Base-by-base conservation (phyloP, 2,329 filamentous ascomycete species). In the Pseudogymnoascus verrucosus region DNA sequence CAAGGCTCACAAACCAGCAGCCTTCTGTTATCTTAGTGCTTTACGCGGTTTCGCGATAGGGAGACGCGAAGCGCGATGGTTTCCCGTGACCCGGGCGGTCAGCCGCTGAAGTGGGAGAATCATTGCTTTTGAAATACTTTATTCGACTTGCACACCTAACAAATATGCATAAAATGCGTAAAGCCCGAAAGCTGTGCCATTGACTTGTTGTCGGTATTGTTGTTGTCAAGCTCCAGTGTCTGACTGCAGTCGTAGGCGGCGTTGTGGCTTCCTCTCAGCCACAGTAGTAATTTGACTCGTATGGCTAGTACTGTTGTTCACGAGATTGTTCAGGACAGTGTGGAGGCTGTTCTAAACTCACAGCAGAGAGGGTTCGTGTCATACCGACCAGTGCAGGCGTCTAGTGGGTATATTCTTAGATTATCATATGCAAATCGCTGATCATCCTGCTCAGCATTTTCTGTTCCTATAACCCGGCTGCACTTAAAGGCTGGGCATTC, bases 51-150 rank as follows among this genome's bases (percentile, higher is more conserved):
- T 57, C 28, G 51, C 51, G 51, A 57, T 57, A 57, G 28, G 26
- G 51, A 21, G 16, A 57, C 51, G 28, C 28, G 51, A 34, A 57
- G 28, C 51, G 51, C 28, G 47, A 54, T 54, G 11, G 6, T 14
- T 34, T 34, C 51, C 51, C 51, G 51, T 34, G 28, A 34, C 51
- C 51, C 28, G 51, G 26, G 51, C 51, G 51, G 51, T 68, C 63
- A 23, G 68, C 64, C 40, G 69, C 70, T 1, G 64, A 65, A 21
- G 65, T 31, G 60, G 68, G 69, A 34, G 5, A 26, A 36, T 37
- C 65, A 69, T 19, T 70, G 68, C 14, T 19, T 57, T 57, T 34
- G 11, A 34, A 34, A 34, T 34, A 21, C 26, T 34, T 4, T 34
- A 34, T 16, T 51, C 28, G 26, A 21, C 28, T 57, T 57, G 11